Evolutionary conservation across 2,329 filamentous ascomycete species (phyloP), one percentile per base, ranked within the genome.

Genomic region (Trichophyton rubrum): DNA sequence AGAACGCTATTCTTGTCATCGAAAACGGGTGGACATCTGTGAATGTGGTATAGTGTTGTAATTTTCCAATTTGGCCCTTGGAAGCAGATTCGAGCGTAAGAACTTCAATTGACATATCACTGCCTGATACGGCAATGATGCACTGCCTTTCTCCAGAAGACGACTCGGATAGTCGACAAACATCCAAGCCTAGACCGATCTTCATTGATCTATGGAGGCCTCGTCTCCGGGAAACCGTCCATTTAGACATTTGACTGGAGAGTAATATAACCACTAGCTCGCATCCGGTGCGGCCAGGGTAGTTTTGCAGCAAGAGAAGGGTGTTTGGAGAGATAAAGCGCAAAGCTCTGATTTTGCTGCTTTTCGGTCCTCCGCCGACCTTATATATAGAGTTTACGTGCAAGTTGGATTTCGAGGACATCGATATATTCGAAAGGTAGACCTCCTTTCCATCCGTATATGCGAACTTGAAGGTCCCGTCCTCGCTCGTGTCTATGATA

Each of bases 361-460:
- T 67, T 70, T 71, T 49, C 15, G 45, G 60, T 15, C 22, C 41
- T 40, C 22, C 35, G n/a, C 27, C 43, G 15, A 59, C 40, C 13
- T 58, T 62, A 59, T 63, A 63, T 56, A 63, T 53, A 53, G 53
- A 56, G 15, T 73, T 68, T 7, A 71, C 72, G 7, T 67, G 41
- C 11, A 58, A 66, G 64, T 78, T 76, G 62, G 67, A 76, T 65
- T 73, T 75, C 62, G 62, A 76, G 65, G 71, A 77, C 47, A 79
- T 78, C 20, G 77, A 73, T 56, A 89, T 73, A 35, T 82, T 81
- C 66, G 88, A 79, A 40, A 87, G 75, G 72, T 85, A 87, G 56
- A 97, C 80, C 65, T 90, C 84, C 69, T 86, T 79, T 64, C 89
- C 85, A 67, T 87, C 85, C 72, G 88, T 91, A 73, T 90, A 96